A percentile compares a stretch with the other conserved stretches of the same genome.
Evolutionary conservation across 2,329 filamentous ascomycete genomes (phyloP).

Genomic region (Trichoderma koningiopsis): DNA sequence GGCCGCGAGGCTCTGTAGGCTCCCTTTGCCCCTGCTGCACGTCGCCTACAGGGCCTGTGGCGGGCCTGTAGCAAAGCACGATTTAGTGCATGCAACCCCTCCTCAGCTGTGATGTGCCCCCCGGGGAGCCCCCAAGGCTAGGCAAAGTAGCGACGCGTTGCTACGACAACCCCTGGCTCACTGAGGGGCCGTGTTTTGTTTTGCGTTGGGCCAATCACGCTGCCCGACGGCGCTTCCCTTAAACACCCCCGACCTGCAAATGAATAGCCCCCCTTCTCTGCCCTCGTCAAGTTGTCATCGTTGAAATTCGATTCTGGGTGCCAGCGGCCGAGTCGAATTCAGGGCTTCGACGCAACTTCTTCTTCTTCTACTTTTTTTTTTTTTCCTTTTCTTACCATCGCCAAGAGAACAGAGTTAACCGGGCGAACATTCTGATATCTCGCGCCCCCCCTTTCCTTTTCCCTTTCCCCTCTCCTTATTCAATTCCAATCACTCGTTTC

Average conservation of each 20-base stretch:
- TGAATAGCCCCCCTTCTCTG: slow-evolving; percentile 31
- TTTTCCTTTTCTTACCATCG: neutral
- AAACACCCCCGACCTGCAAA: slow-evolving; percentile 37
- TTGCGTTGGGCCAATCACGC: slow-evolving; percentile 38
- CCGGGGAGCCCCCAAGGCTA: slow-evolving; percentile 5
- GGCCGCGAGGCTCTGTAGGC: slow-evolving; percentile 4
- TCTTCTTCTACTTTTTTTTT: neutral
- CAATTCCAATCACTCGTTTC: slow-evolving; percentile 21
- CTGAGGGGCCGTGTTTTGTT: slow-evolving; percentile 36
- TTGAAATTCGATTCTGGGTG: slow-evolving; percentile 15
- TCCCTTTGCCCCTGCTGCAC: slow-evolving; percentile 9
- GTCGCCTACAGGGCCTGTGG: slow-evolving; percentile 1
- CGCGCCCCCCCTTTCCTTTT: slow-evolving; percentile 14
- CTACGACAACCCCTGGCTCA: slow-evolving; percentile 34
- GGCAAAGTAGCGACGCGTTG: slow-evolving; percentile 28
- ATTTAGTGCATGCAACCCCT: slow-evolving; percentile 24
- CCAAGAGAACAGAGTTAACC: slow-evolving; percentile 22
- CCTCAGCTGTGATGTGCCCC: slow-evolving; percentile 22
- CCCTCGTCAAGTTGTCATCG: slow-evolving; percentile 34
- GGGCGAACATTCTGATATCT: slow-evolving; percentile 23
- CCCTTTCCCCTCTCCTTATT: slow-evolving; percentile 14
- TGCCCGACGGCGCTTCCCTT: slow-evolving; percentile 34
- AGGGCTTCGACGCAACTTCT: slow-evolving; percentile 17
- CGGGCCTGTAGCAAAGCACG: slow-evolving; percentile 1
- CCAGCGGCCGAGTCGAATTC: slow-evolving; percentile 27